Conservation (phyloP, 2,329 filamentous ascomycete genomes). For the Coniochaeta ligniaria region DNA sequence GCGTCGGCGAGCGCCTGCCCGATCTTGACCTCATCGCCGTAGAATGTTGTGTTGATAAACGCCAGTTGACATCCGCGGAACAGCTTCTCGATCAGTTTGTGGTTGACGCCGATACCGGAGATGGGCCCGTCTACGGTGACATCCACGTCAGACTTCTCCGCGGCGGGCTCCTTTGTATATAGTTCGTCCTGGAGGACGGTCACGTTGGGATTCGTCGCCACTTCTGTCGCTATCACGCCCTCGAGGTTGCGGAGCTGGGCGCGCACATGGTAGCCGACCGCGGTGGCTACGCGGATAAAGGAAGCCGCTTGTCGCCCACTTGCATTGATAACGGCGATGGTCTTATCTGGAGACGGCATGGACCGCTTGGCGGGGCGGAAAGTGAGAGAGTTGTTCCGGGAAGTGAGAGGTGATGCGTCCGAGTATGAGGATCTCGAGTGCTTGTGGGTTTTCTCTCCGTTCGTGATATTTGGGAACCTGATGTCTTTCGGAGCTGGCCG, state of each 20-base stretch:
- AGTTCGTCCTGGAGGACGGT: conserved; percentile 58
- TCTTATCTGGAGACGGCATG: conserved; percentile 60
- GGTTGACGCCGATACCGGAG: conserved; percentile 60
- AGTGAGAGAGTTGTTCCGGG: conserved; percentile 53
- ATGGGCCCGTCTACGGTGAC: conserved; percentile 64
- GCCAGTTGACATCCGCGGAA: conserved; percentile 82
- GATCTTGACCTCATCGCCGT: conserved; percentile 88
- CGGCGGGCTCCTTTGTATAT: conserved; percentile 46
- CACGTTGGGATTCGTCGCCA: conserved; percentile 71
- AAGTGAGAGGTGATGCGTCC: conserved; percentile 47
- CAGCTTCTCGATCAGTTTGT: conserved; percentile 64
- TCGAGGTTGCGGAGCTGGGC: conserved; percentile 85
- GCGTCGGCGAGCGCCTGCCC: conserved; percentile 84
- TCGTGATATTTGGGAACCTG: conserved; percentile 11
- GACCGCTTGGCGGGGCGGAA: conserved; percentile 53
- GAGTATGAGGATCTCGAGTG: conserved; percentile 57
- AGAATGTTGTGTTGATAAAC: conserved; percentile 97
- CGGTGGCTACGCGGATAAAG: conserved; percentile 86
- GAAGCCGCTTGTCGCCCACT: conserved; percentile 94
- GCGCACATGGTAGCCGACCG: conserved; percentile 87
- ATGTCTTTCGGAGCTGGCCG: conserved; percentile 24
- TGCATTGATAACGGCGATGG: conserved; percentile 90
- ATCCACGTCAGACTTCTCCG: conserved; percentile 41
- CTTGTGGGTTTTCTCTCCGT: conserved; percentile 40
- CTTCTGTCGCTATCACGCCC: conserved; percentile 81